phyloP scores from a whole-genome alignment of 805 yeast species.

The Hanseniaspora vineae region DNA sequence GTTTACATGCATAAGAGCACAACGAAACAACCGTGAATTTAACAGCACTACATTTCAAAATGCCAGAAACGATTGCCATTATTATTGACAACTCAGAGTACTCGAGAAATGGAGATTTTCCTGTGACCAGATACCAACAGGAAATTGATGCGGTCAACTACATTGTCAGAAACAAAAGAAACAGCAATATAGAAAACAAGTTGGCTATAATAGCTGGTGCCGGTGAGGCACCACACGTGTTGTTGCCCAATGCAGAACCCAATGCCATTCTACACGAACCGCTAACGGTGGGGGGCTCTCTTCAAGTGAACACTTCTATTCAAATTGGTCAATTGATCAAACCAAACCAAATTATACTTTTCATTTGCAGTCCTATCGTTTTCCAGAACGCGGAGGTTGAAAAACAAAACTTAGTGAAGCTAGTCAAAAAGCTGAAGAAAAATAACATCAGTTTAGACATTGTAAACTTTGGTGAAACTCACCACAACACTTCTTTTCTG shows the following conservation, averaged over 20 bases:
- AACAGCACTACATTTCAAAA: neutral
- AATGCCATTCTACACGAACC: slow-evolving; percentile 11
- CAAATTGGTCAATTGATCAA: slow-evolving; percentile 91
- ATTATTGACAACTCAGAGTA: slow-evolving; percentile 92
- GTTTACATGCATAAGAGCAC: too few relatives aligned
- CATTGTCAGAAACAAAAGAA: slow-evolving; percentile 74
- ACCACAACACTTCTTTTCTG: slow-evolving; percentile 59
- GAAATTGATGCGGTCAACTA: slow-evolving; percentile 82
- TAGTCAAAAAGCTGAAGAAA: slow-evolving; percentile 89
- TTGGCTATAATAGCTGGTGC: slow-evolving; percentile 86
- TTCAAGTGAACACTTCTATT: slow-evolving; percentile 67
- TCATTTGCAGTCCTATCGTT: slow-evolving; percentile 74
- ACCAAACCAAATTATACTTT: slow-evolving; percentile 72
- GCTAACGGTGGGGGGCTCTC: slow-evolving; percentile 45
- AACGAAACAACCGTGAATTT: too few relatives aligned
- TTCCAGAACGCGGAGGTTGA: slow-evolving; percentile 35
- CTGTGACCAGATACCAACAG: slow-evolving; percentile 80
- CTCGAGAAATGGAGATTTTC: slow-evolving; percentile 90
- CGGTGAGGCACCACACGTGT: slow-evolving; percentile 76
- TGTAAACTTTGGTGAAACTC: slow-evolving; percentile 85
- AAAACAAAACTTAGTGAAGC: slow-evolving; percentile 49
- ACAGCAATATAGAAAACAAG: slow-evolving; percentile 85
- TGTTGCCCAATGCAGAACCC: slow-evolving; percentile 28
- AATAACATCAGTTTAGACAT: slow-evolving; percentile 83
- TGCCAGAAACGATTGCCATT: slow-evolving; percentile 84